These are phyloP conservation scores for Candida odintsovae DNA, from an alignment of 805 yeast species.

Conservation along the genomic window DNA sequence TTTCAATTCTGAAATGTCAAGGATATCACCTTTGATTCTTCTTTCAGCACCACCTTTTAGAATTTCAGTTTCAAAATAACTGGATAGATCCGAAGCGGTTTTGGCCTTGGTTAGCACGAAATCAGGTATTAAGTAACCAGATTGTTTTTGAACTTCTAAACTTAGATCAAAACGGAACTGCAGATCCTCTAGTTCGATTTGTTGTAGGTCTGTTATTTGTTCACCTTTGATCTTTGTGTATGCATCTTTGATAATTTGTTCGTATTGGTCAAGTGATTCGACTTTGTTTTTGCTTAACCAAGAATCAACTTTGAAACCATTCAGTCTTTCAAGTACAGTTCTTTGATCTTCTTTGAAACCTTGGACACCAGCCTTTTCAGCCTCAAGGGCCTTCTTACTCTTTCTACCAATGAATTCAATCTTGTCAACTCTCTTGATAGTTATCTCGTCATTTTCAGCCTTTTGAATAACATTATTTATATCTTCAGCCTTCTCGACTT, in stretches of 20 bases:
- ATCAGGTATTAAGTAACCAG: constrained; percentile 36
- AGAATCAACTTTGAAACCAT: constrained; percentile 26
- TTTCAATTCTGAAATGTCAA: constrained; percentile 13
- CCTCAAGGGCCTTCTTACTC: constrained; percentile 7
- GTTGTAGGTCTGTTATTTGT: constrained; percentile 6
- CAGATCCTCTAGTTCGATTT: constrained; percentile 22
- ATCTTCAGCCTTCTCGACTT: constrained; percentile 14
- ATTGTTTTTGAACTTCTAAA: constrained; percentile 27
- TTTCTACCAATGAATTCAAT: constrained; percentile 24
- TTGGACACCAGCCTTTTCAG: background rate
- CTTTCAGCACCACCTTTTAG: constrained; percentile 25
- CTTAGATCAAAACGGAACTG: constrained; percentile 30
- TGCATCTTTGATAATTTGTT: constrained; percentile 16
- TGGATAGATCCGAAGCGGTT: constrained; percentile 24
- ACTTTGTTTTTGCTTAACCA: constrained; percentile 29
- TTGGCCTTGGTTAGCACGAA: constrained; percentile 26
- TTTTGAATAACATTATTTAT: constrained; percentile 28
- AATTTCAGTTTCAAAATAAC: constrained; percentile 23
- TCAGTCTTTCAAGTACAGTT: constrained; percentile 13
- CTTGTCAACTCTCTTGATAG: constrained; percentile 15
- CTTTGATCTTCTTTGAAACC: background rate
- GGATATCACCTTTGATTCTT: constrained; percentile 8
- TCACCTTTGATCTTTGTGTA: constrained; percentile 12
- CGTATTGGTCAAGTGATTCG: constrained; percentile 20
- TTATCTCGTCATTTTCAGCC: constrained; percentile 29